phyloP scores from a whole-genome alignment of 208 protist genomes.

The Novymonas esmeraldas region DNA sequence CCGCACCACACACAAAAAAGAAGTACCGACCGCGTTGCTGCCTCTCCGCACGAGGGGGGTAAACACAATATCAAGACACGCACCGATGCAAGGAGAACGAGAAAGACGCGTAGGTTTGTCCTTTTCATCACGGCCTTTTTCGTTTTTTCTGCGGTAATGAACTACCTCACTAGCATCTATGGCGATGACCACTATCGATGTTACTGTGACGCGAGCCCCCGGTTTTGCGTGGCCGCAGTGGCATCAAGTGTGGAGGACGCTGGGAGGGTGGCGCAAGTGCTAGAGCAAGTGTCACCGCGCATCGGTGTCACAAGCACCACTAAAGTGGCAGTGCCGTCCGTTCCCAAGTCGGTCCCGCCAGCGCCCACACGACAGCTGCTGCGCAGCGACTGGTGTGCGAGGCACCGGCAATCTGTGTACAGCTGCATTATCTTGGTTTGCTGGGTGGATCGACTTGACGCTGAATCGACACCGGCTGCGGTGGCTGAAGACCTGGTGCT shows the following conservation, averaged over 20 bases:
- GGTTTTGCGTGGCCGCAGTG: constrained; percentile 42
- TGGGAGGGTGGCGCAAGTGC: constrained; percentile 27
- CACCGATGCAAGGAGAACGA: too few species aligned
- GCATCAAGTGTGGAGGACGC: constrained; percentile 25
- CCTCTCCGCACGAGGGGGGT: too few species aligned
- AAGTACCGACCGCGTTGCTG: too few species aligned
- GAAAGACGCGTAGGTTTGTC: too few species aligned
- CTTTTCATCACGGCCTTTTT: too few species aligned
- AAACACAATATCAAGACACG: too few species aligned
- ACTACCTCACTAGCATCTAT: constrained; percentile 46
- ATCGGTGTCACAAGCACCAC: constrained; percentile 17
- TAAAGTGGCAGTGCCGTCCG: constrained; percentile 10
- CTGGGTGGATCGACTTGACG: constrained; percentile 16
- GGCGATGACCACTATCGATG: constrained; percentile 40
- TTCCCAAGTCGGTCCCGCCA: constrained; percentile 4
- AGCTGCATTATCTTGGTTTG: constrained; percentile 31
- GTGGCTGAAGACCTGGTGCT: constrained; percentile 29
- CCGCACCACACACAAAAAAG: too few species aligned
- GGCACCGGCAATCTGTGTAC: constrained; percentile 28
- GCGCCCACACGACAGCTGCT: constrained; percentile 11
- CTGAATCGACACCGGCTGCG: not conserved
- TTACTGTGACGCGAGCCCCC: constrained; percentile 40
- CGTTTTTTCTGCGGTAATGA: constrained; percentile 4
- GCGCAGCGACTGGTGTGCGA: constrained; percentile 32
- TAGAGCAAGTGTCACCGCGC: constrained; percentile 15